Conservation (phyloP, 2,329 filamentous ascomycete species). For the Ilyonectria destructans region DNA sequence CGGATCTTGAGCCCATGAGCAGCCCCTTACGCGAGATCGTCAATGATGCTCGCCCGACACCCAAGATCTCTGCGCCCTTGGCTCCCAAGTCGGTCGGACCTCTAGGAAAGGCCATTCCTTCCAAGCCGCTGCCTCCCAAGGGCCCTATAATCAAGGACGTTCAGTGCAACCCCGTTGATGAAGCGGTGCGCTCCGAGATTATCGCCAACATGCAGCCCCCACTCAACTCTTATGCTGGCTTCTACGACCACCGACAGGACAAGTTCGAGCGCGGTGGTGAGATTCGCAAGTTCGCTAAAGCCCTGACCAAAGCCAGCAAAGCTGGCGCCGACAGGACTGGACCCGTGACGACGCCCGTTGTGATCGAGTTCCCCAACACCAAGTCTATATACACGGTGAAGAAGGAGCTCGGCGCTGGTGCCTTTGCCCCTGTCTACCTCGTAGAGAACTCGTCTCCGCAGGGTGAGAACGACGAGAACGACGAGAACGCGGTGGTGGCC, state of each 20-base stretch:
- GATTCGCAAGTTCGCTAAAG: constrained; percentile 87
- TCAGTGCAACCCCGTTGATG: constrained; percentile 92
- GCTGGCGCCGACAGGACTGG: constrained; percentile 74
- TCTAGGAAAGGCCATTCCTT: constrained; percentile 52
- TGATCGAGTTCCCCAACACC: constrained; percentile 78
- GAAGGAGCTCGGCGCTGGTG: constrained; percentile 90
- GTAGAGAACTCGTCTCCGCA: constrained; percentile 78
- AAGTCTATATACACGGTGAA: constrained; percentile 82
- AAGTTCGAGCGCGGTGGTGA: constrained; percentile 79
- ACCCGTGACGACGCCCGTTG: constrained; percentile 72
- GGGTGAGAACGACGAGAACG: constrained; percentile 59
- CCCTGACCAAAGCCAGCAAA: constrained; percentile 70
- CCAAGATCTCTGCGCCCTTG: constrained; percentile 68
- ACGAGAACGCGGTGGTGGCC: constrained; percentile 62
- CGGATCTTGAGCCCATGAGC: constrained; percentile 67
- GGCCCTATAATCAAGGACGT: constrained; percentile 85
- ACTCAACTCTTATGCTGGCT: constrained; percentile 83
- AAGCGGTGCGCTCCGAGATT: constrained; percentile 81
- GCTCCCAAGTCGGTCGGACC: constrained; percentile 58
- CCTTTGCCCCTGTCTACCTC: constrained; percentile 96
- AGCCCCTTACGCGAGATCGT: constrained; percentile 82
- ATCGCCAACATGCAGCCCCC: constrained; percentile 82
- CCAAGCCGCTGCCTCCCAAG: constrained; percentile 65
- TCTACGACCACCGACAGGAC: constrained; percentile 79
- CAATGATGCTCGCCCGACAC: constrained; percentile 65